Evolutionary conservation across 192 early-diverging fungal genomes (phyloP), one percentile per base, ranked within the genome.

Genomic region (Coemansia furcata): DNA sequence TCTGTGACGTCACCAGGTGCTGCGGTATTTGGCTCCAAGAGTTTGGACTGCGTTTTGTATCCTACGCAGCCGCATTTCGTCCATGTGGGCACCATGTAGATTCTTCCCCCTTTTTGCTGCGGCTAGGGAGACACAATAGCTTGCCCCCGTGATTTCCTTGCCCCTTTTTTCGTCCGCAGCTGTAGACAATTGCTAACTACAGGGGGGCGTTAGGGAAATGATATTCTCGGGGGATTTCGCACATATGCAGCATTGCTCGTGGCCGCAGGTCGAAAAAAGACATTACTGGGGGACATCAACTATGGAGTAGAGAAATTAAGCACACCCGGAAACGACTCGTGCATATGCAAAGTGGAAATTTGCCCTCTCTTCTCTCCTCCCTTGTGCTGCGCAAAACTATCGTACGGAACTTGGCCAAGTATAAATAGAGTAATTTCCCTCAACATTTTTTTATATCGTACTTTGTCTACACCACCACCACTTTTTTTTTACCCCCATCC

Each of bases 51-150:
- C 49, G 29, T 33, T 10, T n/a, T 81, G 15, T 49, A 76, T 38
- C 68, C 78, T 33, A 32, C 67, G 23, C 66, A 76, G 59, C 72
- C 78, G 21, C 66, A 47, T 43, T 73, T 81, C 64, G 67, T 81
- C 19, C 35, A 62, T 44, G 32, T 76, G 4, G 36, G 36, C 19
- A 21, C 46, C 21, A 9, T 49, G 9, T 49, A 49, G n/a, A 21
- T 11, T 15, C 21, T 19, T 21, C 17, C 15, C n/a, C 42, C 42
- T 17, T 46, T 46, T 26, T 26, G 44, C 44, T 49, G 19, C 46
- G 46, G 19, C 15, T 42, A 40, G 39, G 14, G 23, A 26, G 19
- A 49, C 46, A 49, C 9, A 49, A 49, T 49, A 21, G 19, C 23
- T 1, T 26, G 23, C 15, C 8, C 46, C 21, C n/a, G 19, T 49